Percentiles rank a stretch among this genome's conserved stretches.
phyloP scores from a whole-genome alignment of 2,329 filamentous ascomycete genomes.

The Alternaria longipes region DNA sequence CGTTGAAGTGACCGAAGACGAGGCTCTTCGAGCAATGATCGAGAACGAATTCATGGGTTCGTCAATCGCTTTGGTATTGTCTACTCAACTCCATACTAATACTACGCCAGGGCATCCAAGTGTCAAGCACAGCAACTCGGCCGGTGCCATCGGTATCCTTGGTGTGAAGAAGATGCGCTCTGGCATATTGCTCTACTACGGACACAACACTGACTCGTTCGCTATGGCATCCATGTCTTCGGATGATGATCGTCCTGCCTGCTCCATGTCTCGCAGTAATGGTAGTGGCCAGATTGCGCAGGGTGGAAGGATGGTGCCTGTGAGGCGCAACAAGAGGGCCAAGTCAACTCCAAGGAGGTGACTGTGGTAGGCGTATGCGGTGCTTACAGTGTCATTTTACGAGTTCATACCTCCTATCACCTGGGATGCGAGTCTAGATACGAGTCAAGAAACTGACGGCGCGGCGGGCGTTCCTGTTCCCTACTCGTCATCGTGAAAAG shows the following conservation, averaged over 20 bases:
- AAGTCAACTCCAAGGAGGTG: conserved; percentile 25
- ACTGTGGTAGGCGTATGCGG: not conserved
- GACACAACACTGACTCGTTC: conserved; percentile 91
- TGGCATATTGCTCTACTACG: conserved; percentile 88
- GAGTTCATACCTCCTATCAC: not conserved
- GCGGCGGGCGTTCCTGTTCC: not conserved
- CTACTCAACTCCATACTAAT: conserved; percentile 14
- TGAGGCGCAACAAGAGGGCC: conserved; percentile 42
- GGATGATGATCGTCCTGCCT: conserved; percentile 75
- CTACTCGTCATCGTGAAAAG: not conserved
- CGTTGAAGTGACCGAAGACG: conserved; percentile 77
- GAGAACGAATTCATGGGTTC: conserved; percentile 86
- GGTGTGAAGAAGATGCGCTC: conserved; percentile 82
- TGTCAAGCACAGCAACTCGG: conserved; percentile 78
- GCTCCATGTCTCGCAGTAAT: conserved; percentile 84
- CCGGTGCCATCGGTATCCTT: conserved; percentile 91
- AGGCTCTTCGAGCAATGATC: conserved; percentile 80
- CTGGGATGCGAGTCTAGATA: not conserved
- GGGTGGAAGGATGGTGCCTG: conserved; percentile 62
- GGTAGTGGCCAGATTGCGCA: conserved; percentile 63
- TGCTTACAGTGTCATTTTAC: not conserved
- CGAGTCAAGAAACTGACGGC: no score
- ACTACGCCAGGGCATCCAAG: conserved; percentile 71
- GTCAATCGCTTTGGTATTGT: conserved; percentile 13
- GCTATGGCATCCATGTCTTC: conserved; percentile 90